Conservation (phyloP, 2,329 filamentous ascomycete species). For the Chalaropsis ovoidea region DNA sequence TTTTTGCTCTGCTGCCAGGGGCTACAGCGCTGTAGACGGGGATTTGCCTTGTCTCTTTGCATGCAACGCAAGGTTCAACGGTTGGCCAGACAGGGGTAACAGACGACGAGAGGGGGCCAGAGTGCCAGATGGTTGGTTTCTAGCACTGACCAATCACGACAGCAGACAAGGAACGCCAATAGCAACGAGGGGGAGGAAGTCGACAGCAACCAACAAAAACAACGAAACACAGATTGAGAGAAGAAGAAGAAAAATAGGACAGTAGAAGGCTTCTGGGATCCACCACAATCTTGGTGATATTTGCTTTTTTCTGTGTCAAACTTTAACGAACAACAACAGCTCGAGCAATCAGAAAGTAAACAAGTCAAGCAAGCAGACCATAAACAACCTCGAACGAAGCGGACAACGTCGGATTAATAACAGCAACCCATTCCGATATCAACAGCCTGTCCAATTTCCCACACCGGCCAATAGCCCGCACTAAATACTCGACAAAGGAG, state of each 20-base stretch:
- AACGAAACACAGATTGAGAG: background rate
- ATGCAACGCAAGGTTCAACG: constrained; percentile 3
- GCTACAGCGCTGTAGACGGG: constrained; percentile 4
- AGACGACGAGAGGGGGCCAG: background rate
- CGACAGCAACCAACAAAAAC: background rate
- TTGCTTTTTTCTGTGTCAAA: no score
- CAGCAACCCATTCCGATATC: no score
- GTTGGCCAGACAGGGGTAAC: constrained; percentile 1
- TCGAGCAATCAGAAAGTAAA: no score
- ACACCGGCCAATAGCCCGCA: no score
- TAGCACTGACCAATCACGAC: background rate
- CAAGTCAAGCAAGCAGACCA: no score
- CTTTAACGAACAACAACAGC: no score
- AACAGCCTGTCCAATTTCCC: no score
- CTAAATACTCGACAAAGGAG: background rate
- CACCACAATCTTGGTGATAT: no score
- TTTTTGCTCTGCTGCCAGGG: background rate
- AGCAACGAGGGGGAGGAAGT: background rate
- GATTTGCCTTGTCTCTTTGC: background rate
- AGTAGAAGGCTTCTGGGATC: background rate
- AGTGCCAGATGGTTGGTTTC: background rate
- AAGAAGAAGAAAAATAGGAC: background rate
- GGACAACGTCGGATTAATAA: no score
- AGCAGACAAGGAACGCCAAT: background rate
- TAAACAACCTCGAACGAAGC: no score